These are phyloP conservation scores for Heliamphora exappendiculata DNA, from an alignment of 148 eudicot genomes.

Conservation along the genomic window DNA sequence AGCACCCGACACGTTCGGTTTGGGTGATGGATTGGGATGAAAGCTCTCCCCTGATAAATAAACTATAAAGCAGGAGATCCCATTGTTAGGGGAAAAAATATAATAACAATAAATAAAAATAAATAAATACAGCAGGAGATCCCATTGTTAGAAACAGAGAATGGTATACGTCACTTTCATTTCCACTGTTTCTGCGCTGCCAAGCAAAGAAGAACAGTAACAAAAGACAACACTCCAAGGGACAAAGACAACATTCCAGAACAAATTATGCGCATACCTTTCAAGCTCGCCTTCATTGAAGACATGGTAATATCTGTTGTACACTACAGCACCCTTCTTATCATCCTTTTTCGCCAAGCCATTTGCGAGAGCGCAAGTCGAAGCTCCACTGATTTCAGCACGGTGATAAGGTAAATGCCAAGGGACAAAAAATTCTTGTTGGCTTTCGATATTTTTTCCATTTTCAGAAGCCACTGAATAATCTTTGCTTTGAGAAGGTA, in stretches of 20 bases:
- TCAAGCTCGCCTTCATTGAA: conserved; percentile 96
- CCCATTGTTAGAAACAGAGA: not conserved
- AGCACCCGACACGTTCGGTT: no score
- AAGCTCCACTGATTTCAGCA: conserved; percentile 88
- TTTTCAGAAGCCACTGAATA: conserved; percentile 6
- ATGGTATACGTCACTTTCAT: no score
- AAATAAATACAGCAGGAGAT: not conserved
- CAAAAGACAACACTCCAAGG: not conserved
- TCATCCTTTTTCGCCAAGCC: conserved; percentile 92
- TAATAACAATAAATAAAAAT: no score
- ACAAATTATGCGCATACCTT: conserved; percentile 36
- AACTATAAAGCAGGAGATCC: not conserved
- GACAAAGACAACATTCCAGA: not conserved
- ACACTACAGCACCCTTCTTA: conserved; percentile 91
- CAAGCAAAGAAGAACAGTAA: not conserved
- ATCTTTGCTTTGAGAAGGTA: conserved; percentile 19
- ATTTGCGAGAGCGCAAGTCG: conserved; percentile 66
- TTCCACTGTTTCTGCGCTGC: not conserved
- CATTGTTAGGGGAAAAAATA: no score
- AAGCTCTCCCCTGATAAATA: no score
- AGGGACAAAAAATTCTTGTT: conserved; percentile 91
- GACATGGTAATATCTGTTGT: conserved; percentile 92
- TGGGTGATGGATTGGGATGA: no score
- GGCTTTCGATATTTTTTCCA: conserved; percentile 27
- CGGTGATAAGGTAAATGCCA: conserved; percentile 99